Conservation (phyloP, 495 filamentous ascomycete genomes). For the Hypoxylon lienhwacheense region DNA sequence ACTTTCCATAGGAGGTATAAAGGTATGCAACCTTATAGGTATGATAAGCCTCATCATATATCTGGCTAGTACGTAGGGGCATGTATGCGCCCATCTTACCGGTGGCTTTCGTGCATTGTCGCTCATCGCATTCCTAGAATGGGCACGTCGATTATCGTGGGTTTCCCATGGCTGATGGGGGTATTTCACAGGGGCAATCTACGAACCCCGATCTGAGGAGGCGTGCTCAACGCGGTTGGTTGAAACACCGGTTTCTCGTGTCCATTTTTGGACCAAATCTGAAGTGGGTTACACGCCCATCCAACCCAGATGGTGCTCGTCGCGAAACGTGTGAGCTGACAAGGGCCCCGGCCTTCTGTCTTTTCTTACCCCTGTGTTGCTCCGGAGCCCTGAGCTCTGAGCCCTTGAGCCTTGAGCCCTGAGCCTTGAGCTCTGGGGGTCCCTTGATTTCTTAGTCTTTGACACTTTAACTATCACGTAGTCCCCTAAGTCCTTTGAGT, state of each 20-base stretch:
- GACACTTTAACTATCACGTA: no score
- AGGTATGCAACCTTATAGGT: no score
- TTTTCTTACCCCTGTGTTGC: slow-evolving; percentile 22
- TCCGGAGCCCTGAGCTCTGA: slow-evolving; percentile 27
- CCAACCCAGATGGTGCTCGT: slow-evolving; percentile 34
- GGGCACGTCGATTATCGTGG: slow-evolving; percentile 21
- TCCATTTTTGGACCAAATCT: slow-evolving; percentile 52
- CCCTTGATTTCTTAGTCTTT: no score
- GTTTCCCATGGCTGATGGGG: slow-evolving; percentile 25
- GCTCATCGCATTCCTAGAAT: slow-evolving; percentile 27
- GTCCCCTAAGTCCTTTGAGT: no score
- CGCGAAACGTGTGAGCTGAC: slow-evolving; percentile 33
- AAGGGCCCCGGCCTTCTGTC: slow-evolving; percentile 20
- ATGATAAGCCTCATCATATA: no score
- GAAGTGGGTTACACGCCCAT: slow-evolving; percentile 31
- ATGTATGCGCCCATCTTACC: slow-evolving; percentile 7
- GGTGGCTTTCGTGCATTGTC: slow-evolving; percentile 10
- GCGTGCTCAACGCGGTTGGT: slow-evolving; percentile 45
- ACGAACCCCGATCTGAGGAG: slow-evolving; percentile 31
- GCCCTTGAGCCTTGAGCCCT: slow-evolving; percentile 12
- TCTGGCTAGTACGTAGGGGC: no score
- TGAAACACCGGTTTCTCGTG: slow-evolving; percentile 56
- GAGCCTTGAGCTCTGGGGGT: no score
- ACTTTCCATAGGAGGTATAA: slow-evolving; percentile 12
- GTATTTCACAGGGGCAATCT: slow-evolving; percentile 27